phyloP scores from a whole-genome alignment of 2,329 filamentous ascomycete species.

The Xylariales sp. region DNA sequence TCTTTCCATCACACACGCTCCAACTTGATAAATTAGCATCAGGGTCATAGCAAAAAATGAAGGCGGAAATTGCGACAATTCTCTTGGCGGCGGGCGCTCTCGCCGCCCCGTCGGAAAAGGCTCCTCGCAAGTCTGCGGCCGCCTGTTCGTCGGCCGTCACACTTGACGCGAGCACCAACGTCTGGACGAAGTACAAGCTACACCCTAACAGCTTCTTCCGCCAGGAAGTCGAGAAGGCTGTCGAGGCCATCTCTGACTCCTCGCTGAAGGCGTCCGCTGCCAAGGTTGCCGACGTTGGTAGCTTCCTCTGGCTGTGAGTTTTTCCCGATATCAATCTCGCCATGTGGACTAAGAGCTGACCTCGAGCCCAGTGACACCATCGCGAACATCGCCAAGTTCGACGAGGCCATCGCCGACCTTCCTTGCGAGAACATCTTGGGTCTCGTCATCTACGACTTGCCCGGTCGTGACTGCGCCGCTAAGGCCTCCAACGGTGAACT shows the following conservation, averaged over 20 bases:
- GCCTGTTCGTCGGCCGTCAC: slow-evolving; percentile 47
- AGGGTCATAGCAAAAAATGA: slow-evolving; percentile 48
- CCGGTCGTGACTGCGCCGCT: slow-evolving; percentile 69
- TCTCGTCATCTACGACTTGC: slow-evolving; percentile 69
- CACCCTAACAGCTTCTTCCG: slow-evolving; percentile 51
- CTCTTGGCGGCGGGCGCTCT: slow-evolving; percentile 47
- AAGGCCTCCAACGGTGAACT: slow-evolving; percentile 70
- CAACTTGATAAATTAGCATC: slow-evolving; percentile 37
- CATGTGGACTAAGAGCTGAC: slow-evolving; percentile 23
- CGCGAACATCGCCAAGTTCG: slow-evolving; percentile 62
- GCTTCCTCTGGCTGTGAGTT: slow-evolving; percentile 65
- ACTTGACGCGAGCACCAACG: slow-evolving; percentile 49
- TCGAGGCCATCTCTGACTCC: slow-evolving; percentile 50
- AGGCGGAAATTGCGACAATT: slow-evolving; percentile 44
- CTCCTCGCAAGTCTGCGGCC: slow-evolving; percentile 37
- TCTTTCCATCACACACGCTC: slow-evolving; percentile 42
- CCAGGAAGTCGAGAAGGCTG: slow-evolving; percentile 46
- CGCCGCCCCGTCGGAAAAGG: slow-evolving; percentile 46
- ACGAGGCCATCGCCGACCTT: slow-evolving; percentile 59
- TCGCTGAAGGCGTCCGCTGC: slow-evolving; percentile 66
- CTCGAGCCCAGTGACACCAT: slow-evolving; percentile 58
- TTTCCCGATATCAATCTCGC: background rate
- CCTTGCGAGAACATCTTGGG: slow-evolving; percentile 55
- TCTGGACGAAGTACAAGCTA: slow-evolving; percentile 48
- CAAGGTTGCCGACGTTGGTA: slow-evolving; percentile 64